These are phyloP conservation scores for Coemansia biformis DNA, from an alignment of 192 early-diverging fungal genomes.

Conservation along the genomic window DNA sequence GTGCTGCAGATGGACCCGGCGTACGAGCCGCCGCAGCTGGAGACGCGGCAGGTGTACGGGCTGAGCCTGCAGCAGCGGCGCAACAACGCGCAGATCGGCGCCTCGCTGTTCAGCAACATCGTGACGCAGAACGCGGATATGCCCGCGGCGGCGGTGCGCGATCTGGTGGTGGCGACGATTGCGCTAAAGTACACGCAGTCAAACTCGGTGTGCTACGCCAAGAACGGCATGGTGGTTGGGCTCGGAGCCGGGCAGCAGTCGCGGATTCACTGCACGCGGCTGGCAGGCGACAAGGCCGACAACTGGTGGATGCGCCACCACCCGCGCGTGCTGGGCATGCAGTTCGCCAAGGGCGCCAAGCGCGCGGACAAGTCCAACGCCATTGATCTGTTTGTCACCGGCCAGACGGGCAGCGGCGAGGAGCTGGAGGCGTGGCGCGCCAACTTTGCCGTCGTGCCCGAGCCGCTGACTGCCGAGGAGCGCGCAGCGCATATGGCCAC, in stretches of 20 bases:
- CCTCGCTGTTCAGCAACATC: constrained; percentile 76
- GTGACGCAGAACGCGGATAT: constrained; percentile 75
- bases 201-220: constrained; percentile 98
- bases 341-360: constrained; percentile 83
- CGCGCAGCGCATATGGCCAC: constrained; percentile 67
- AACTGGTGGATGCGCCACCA: constrained; percentile 99
- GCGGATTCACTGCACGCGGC: constrained; percentile 95
- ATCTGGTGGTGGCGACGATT: constrained; percentile 95
- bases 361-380: constrained; percentile 95
- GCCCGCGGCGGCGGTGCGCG: constrained; percentile 64
- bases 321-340: constrained; percentile 83
- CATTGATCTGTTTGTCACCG: constrained; percentile 90
- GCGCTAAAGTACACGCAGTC: constrained; percentile 99
- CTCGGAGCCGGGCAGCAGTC: constrained; percentile 98
- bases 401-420: constrained; percentile 71
- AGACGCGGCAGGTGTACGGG: constrained; percentile 95
- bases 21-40: constrained; percentile 79
- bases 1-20: constrained; percentile 87
- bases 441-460: constrained; percentile 76
- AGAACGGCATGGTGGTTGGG: constrained; percentile 95
- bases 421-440: constrained; percentile 72
- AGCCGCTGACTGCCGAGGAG: constrained; percentile 70
- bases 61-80: constrained; percentile 86
- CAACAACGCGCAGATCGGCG: constrained; percentile 77
- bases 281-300: constrained; percentile 99